Base-by-base conservation (phyloP, 2,329 filamentous ascomycete species). In the Seiridium cupressi region DNA sequence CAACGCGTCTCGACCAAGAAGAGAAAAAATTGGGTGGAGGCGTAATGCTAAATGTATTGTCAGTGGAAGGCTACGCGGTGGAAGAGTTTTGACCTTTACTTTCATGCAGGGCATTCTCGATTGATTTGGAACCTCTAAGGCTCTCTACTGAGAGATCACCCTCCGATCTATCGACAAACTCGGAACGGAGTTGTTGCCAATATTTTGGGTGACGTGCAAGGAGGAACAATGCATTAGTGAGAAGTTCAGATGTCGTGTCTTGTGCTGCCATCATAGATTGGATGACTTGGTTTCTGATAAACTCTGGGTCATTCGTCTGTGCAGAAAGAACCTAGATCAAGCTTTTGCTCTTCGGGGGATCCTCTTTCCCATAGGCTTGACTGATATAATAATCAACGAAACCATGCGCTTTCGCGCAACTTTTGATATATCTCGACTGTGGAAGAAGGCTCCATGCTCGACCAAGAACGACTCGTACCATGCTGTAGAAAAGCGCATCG, bases 241-340 rank as follows among this genome's bases (percentile, higher is more conserved):
- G 3, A 5, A 62, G 44, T 36, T 53, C 55, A 5, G 60, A 57
- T 2, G 57, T 62, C 9, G 60, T 62, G 7, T 62, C 60, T 31
- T 59, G 54, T 3, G 60, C 46, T 42, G 60, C 60, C 57, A 62
- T 62, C 60, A 62, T 62, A 26, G 18, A 1, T 26, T 26, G 18
- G 18, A 26, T 26, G 18, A 26, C 18, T 26, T 26, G 18, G 18
- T 26, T 26, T 26, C 18, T 26, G 18, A 26, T 26, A 26, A 26
- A 26, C 18, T 26, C 18, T 26, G 18, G 18, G 18, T 26, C 18
- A 26, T 26, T 34, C 18, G 18, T 26, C 18, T 26, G 18, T 26
- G 18, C 18, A 26, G 18, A 26, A 26, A 26, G 18, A 26, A 26
- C 18, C 18, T 26, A 2, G 18, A 26, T 26, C 18, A 26, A 26